phyloP scores from a whole-genome alignment of 441 rosid genomes.

The Corymbia calophylla region DNA sequence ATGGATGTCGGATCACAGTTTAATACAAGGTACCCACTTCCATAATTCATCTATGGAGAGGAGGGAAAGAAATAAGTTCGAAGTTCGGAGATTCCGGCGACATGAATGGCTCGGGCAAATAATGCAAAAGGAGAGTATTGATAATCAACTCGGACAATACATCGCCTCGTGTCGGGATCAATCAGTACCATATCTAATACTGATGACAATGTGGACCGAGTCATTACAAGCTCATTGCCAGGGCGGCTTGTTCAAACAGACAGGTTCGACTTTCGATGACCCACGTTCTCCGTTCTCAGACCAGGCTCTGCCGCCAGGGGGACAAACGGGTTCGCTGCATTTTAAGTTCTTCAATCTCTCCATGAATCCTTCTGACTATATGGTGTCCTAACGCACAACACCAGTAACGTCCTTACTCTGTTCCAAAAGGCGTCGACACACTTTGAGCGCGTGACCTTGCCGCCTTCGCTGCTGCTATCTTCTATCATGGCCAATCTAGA shows the following conservation, averaged over 20 bases:
- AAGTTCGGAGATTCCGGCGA: neutral
- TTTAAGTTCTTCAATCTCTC: neutral
- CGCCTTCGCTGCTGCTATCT: slow-evolving; percentile 9
- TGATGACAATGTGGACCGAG: neutral
- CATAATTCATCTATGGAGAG: neutral
- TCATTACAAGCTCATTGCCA: neutral
- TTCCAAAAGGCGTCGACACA: slow-evolving; percentile 15
- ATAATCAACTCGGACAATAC: neutral
- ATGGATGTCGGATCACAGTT: neutral
- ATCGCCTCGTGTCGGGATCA: neutral
- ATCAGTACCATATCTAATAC: neutral
- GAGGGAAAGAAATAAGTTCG: neutral
- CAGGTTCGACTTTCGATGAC: neutral
- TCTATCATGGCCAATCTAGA: slow-evolving; percentile 21
- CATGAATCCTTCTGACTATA: neutral
- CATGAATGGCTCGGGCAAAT: neutral
- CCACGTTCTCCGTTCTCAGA: neutral
- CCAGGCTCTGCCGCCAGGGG: neutral
- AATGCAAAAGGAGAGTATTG: neutral
- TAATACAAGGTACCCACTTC: neutral
- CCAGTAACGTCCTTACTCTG: slow-evolving; percentile 30
- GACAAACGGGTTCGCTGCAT: neutral
- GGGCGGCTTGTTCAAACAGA: neutral
- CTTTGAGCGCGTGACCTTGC: slow-evolving; percentile 8
- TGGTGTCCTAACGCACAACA: slow-evolving; percentile 20